Conservation (phyloP, 2,329 filamentous ascomycete genomes). For the Exophiala viscosa region DNA sequence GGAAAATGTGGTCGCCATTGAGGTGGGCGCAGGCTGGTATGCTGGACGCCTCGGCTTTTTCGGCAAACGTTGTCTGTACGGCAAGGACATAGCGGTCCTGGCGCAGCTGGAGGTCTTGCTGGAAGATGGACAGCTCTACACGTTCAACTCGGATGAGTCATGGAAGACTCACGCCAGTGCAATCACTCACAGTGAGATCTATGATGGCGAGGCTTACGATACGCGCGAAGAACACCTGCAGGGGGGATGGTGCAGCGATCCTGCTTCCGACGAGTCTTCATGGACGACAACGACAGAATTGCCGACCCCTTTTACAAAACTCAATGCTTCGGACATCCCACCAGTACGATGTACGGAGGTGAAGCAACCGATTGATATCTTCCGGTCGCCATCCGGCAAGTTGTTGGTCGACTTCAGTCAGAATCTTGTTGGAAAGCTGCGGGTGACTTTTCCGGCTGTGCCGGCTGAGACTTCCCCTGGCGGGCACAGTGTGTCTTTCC, state of each 20-base stretch:
- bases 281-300: conserved; percentile 35
- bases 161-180: conserved; percentile 29
- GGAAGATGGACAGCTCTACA: conserved; percentile 15
- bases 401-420: conserved; percentile 56
- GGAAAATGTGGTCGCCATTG: conserved; percentile 41
- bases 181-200: conserved; percentile 42
- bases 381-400: conserved; percentile 42
- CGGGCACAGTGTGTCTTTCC: conserved; percentile 37
- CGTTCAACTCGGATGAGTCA: conserved; percentile 24
- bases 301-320: conserved; percentile 31
- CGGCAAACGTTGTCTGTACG: conserved; percentile 28
- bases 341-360: conserved; percentile 41
- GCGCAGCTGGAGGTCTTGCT: conserved; percentile 31
- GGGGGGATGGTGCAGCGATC: conserved; percentile 32
- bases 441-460: conserved; percentile 32
- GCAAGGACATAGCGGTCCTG: conserved; percentile 29
- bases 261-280: conserved; percentile 28
- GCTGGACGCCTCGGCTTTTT: conserved; percentile 34
- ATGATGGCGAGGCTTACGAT: conserved; percentile 54
- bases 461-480: conserved; percentile 2
- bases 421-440: conserved; percentile 53
- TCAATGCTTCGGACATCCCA: conserved; percentile 43
- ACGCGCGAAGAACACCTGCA: conserved; percentile 32
- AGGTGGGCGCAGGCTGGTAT: conserved; percentile 52
- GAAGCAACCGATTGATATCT: conserved; percentile 30